Base-by-base conservation (phyloP, 1,284 basidiomycete species). In the Marasmius oreades region DNA sequence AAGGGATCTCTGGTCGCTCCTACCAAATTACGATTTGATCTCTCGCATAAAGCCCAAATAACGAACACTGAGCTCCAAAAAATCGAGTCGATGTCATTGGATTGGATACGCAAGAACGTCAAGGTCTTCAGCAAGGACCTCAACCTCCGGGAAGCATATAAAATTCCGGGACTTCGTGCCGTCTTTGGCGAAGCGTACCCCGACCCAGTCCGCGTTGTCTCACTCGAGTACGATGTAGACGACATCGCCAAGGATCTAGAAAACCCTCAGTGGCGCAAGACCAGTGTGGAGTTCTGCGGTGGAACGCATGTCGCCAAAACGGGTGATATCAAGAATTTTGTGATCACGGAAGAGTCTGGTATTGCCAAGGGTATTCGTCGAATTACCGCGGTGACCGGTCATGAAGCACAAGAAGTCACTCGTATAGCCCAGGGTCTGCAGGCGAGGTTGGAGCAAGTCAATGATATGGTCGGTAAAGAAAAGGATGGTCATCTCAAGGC, bases 101-200 rank as follows among this genome's bases (percentile, higher is more conserved):
- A 92, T 55, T 99, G 95, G 93, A 91, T 99, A 71, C 84, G 84
- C 68, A 86, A 82, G 69, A 93, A 97, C 64, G 93, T 95, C 59
- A 83, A 81, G 53, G 96, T 99, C 20, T 97, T 80, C 70, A 86
- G 91, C 67, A 89, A 93, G 70, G 94, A 99, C 59, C 74, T 99
- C 57, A 77, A 86, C 51, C 78, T 99, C n/a, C 80, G 84, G 55
- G 80, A 80, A 8, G 95, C 94, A 0, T 84, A 88, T 65, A 86
- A 90, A 72, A 98, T 99, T 58, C 86, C 95, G 22, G 96, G 97
- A 16, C 73, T 99, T 33, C 83, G 96, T 37, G 97, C 97, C 4
- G 97, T 99, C 33, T 99, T 99, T 67, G 96, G 96, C 48, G 96
- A 99, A 75, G 83, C 92, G 1, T 99, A 99, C 70, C 96, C 96